Conservation (phyloP, 2,329 filamentous ascomycete species). For the Magnaporthiopsis incrustans region DNA sequence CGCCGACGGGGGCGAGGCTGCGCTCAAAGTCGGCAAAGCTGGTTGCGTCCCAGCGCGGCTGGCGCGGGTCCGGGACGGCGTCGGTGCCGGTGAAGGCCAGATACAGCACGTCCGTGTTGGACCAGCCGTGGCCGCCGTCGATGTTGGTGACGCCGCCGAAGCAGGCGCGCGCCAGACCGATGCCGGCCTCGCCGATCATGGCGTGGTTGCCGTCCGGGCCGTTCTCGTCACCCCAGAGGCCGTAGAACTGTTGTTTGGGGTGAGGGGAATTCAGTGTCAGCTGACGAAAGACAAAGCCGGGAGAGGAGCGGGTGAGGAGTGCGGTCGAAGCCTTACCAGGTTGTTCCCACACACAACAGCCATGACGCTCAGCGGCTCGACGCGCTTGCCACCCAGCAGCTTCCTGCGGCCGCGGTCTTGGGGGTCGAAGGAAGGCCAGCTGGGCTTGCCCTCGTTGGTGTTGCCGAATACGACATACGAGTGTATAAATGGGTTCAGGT, state of each 20-base stretch:
- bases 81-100: slow-evolving; percentile 50
- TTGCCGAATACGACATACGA: slow-evolving; percentile 49
- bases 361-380: slow-evolving; percentile 44
- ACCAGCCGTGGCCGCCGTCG: slow-evolving; percentile 48
- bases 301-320: not conserved
- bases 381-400: slow-evolving; percentile 9
- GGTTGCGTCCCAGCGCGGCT: slow-evolving; percentile 46
- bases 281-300: not conserved
- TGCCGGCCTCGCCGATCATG: slow-evolving; percentile 38
- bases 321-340: slow-evolving; percentile 22
- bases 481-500: slow-evolving; percentile 43
- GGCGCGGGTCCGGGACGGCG: slow-evolving; percentile 45
- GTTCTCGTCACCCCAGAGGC: slow-evolving; percentile 47
- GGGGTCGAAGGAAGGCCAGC: slow-evolving; percentile 32
- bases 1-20: slow-evolving; percentile 43
- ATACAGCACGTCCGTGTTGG: slow-evolving; percentile 50
- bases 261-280: not conserved
- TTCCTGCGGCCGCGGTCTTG: slow-evolving; percentile 16
- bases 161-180: slow-evolving; percentile 40
- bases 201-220: slow-evolving; percentile 31
- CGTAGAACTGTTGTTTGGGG: slow-evolving; percentile 30
- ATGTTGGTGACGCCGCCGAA: slow-evolving; percentile 34
- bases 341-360: slow-evolving; percentile 44
- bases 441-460: slow-evolving; percentile 19
- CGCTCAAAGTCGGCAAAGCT: slow-evolving; percentile 40